A percentile compares a stretch with the other conserved stretches of the same genome.
Evolutionary conservation across 2,329 filamentous ascomycete species (phyloP).

Genomic region (Fusarium sp.): DNA sequence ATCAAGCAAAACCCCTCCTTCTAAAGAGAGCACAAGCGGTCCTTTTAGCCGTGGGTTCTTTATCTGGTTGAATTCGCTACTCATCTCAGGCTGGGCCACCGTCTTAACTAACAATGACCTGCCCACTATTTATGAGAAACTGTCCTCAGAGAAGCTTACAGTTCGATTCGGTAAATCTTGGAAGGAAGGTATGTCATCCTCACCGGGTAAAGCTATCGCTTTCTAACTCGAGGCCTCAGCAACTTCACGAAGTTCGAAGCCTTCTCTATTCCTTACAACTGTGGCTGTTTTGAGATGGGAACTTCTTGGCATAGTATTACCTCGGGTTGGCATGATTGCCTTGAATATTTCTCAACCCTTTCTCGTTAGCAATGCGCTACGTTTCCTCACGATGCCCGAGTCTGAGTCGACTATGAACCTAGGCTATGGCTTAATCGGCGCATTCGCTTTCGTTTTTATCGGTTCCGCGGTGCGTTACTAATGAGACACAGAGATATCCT

Average conservation of each 20-base stretch:
- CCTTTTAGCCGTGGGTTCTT: slow-evolving; percentile 48
- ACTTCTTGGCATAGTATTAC: slow-evolving; percentile 46
- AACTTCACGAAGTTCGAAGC: slow-evolving; percentile 27
- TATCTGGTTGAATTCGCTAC: slow-evolving; percentile 54
- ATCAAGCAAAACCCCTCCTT: slow-evolving; percentile 54
- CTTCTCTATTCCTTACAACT: slow-evolving; percentile 44
- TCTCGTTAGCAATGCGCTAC: slow-evolving; percentile 44
- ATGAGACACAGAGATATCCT: fast-evolving
- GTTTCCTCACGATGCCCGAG: slow-evolving; percentile 42
- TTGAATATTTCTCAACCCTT: slow-evolving; percentile 48
- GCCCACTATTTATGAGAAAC: slow-evolving; percentile 46
- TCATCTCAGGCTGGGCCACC: slow-evolving; percentile 59
- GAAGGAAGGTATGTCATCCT: slow-evolving; percentile 33
- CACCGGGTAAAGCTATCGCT: fast-evolving
- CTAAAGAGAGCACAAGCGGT: slow-evolving; percentile 61
- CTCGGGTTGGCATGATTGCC: slow-evolving; percentile 44
- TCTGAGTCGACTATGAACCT: slow-evolving; percentile 41
- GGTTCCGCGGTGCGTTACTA: slow-evolving; percentile 42
- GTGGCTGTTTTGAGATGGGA: slow-evolving; percentile 44
- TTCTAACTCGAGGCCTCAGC: slow-evolving; percentile 19
- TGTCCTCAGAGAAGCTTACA: slow-evolving; percentile 45
- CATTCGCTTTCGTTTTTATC: slow-evolving; percentile 48
- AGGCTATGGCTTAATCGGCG: slow-evolving; percentile 49
- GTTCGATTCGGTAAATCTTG: slow-evolving; percentile 38
- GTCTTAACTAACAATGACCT: slow-evolving; percentile 44